These are phyloP conservation scores for Thielaviopsis euricoi DNA, from an alignment of 2,329 filamentous ascomycete genomes.

Conservation along the genomic window DNA sequence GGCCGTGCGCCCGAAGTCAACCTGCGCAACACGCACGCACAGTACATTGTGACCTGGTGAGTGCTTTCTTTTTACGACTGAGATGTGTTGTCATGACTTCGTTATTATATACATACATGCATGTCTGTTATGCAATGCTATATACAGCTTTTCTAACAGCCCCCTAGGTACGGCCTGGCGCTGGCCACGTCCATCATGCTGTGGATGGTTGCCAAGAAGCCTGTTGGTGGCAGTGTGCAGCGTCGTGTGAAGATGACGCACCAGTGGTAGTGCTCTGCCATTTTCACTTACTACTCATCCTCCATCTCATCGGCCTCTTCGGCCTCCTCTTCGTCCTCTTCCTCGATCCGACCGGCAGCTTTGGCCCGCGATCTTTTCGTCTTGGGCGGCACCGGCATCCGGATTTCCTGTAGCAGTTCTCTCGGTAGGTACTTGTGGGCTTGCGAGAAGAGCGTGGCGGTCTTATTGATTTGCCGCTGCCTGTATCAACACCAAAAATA, in stretches of 20 bases:
- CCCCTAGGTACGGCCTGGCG: constrained; percentile 66
- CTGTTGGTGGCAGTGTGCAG: constrained; percentile 48
- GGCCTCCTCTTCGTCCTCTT: constrained; percentile 22
- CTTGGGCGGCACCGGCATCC: constrained; percentile 45
- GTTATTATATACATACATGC: neutral
- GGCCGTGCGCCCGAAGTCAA: constrained; percentile 80
- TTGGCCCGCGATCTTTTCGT: constrained; percentile 26
- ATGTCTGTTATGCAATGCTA: neutral
- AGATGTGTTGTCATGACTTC: neutral
- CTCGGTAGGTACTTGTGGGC: constrained; percentile 68
- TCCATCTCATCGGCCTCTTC: constrained; percentile 18
- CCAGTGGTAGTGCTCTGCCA: constrained; percentile 39
- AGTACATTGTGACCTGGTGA: constrained; percentile 98
- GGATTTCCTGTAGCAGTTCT: constrained; percentile 68
- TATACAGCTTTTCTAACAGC: neutral
- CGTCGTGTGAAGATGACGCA: constrained; percentile 62
- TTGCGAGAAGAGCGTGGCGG: constrained; percentile 67
- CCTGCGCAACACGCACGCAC: constrained; percentile 86
- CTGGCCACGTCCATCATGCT: constrained; percentile 86
- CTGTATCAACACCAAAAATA: constrained; percentile 27
- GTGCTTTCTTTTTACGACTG: constrained; percentile 18
- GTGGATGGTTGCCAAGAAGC: constrained; percentile 86
- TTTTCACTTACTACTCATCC: constrained; percentile 13
- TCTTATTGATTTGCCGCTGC: constrained; percentile 57
- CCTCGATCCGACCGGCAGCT: constrained; percentile 20